phyloP scores from a whole-genome alignment of 2,329 filamentous ascomycete genomes.

The Apiospora aurea region DNA sequence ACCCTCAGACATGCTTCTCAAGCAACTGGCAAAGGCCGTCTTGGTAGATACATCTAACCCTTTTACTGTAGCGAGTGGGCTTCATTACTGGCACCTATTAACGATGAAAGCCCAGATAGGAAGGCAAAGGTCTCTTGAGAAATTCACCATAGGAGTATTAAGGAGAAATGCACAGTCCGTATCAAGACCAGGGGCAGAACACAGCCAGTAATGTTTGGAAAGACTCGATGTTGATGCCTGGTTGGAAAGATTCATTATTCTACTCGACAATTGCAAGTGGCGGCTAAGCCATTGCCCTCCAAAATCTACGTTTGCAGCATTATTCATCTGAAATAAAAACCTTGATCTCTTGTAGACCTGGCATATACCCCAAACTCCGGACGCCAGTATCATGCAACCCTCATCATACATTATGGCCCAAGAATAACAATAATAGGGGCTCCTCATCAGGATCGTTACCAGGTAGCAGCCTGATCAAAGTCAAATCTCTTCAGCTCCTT shows the following conservation, averaged over 20 bases:
- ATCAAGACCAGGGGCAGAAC: neutral
- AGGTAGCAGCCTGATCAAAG: constrained; percentile 75
- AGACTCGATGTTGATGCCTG: neutral
- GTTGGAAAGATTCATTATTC: neutral
- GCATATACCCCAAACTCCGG: constrained; percentile 18
- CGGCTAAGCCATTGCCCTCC: neutral
- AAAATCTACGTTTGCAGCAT: constrained; percentile 3
- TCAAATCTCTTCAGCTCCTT: constrained; percentile 93
- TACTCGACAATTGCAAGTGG: neutral
- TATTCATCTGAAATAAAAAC: constrained; percentile 13
- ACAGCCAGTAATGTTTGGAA: neutral
- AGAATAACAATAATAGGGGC: neutral
- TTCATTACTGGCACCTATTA: neutral
- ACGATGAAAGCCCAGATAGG: too few species aligned
- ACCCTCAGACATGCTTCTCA: neutral
- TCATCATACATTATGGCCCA: constrained; percentile 6
- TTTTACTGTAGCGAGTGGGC: neutral
- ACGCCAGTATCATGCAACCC: constrained; percentile 4
- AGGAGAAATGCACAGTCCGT: neutral
- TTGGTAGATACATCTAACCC: too few species aligned
- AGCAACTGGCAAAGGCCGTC: neutral
- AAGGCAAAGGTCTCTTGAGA: neutral
- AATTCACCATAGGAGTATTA: neutral
- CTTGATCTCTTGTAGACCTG: neutral
- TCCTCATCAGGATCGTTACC: constrained; percentile 44